A percentile compares a stretch with the other conserved stretches of the same genome.
Conservation (phyloP, 1,139 yeast genomes). For the Wickerhamiella infanticola region DNA sequence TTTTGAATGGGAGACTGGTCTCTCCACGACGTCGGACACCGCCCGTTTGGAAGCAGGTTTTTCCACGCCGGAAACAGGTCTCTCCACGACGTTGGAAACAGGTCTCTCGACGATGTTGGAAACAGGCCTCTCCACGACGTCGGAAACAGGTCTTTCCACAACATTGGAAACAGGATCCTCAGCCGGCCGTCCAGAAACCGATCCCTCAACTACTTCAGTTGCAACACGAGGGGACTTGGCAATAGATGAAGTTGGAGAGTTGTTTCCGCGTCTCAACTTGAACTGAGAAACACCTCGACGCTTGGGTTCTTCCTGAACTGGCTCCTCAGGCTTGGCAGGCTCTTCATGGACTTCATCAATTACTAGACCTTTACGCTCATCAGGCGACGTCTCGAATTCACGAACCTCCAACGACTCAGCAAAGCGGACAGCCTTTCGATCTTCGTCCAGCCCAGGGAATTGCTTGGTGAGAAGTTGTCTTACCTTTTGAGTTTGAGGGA, state of each 20-base stretch:
- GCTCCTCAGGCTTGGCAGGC: neutral
- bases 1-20: neutral
- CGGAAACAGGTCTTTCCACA: neutral
- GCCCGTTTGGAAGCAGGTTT: neutral
- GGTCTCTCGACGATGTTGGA: neutral
- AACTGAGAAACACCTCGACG: conserved; percentile 18
- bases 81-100: neutral
- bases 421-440: conserved; percentile 19
- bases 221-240: conserved; percentile 1
- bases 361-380: conserved; percentile 11
- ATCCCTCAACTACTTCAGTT: neutral
- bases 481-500: conserved; percentile 18
- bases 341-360: neutral
- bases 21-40: neutral
- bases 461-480: conserved; percentile 8
- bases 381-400: conserved; percentile 17
- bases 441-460: conserved; percentile 2
- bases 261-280: conserved; percentile 14
- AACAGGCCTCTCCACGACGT: neutral
- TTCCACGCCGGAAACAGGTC: neutral
- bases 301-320: conserved; percentile 4
- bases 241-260: conserved; percentile 2
- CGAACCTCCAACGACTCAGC: conserved; percentile 23
- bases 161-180: neutral
- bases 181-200: neutral